Evolutionary conservation across 768 basidiomycete genomes (phyloP), one percentile per base, ranked within the genome.

Genomic region (Polyporus arcularius): DNA sequence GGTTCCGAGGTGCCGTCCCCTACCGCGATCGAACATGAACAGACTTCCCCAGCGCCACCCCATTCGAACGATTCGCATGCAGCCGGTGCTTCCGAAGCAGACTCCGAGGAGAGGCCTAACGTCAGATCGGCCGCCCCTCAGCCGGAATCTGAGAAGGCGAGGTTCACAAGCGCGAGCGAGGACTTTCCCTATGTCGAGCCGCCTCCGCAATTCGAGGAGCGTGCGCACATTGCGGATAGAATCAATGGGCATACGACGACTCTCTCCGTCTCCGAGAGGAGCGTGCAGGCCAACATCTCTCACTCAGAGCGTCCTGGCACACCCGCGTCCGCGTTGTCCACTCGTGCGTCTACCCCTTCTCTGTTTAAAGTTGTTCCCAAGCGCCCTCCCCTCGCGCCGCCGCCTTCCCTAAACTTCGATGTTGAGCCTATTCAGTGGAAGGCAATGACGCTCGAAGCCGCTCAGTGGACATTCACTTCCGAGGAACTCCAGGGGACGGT

Each of bases 371-470:
- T 65, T 39, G 53, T 67, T 63, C 39, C 61, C 15, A 69, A 66
- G 53, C 61, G 62, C 3, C 77, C 55, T 5, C 66, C 78, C 0
- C 76, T 88, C 43, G 71, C 77, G 0, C 77, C 79, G 0, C 82
- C 87, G 0, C 80, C 83, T 1, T 56, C 76, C 15, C 70, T 90
- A 65, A 78, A 76, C 41, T 90, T 91, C 68, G 85, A 87, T 4
- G 71, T 80, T 10, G 67, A 73, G 0, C 79, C 82, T n/a, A 77
- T 90, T 16, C 74, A 78, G 50, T 90, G 84, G 85, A 88, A 88
- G 61, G 85, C 83, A 2, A 74, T 92, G 60, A 82, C 89, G 0
- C 75, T 90, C 28, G 87, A 91, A 60, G 86, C 85, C 1, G 90
- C 90, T 10, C 88, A 69, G 75, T 91, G 74, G 83, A 84, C 70